A percentile compares a stretch with the other conserved stretches of the same genome.
Evolutionary conservation across 2,329 filamentous ascomycete species (phyloP).

Genomic region (Pseudocercospora fijiensis): DNA sequence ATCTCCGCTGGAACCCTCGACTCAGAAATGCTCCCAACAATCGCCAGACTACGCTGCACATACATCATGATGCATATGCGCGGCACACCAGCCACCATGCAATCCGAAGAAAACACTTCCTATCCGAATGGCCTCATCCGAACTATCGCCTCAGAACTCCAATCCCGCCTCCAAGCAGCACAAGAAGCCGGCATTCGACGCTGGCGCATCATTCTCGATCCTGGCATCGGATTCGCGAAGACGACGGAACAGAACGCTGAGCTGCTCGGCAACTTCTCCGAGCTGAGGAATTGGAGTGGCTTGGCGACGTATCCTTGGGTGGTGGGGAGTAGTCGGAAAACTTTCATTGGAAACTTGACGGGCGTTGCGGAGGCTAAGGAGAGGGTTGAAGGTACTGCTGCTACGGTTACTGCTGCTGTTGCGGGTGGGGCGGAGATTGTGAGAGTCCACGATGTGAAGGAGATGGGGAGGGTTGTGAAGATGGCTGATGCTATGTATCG

Average conservation of each 20-base stretch:
- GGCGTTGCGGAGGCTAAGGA: constrained; percentile 69
- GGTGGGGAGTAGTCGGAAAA: constrained; percentile 83
- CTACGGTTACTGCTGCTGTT: constrained; percentile 80
- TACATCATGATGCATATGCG: constrained; percentile 93
- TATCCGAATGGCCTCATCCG: constrained; percentile 69
- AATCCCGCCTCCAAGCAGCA: constrained; percentile 69
- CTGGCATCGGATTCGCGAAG: constrained; percentile 93
- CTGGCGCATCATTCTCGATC: constrained; percentile 94
- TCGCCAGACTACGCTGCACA: constrained; percentile 74
- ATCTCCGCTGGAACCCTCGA: constrained; percentile 82
- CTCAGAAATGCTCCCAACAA: constrained; percentile 74
- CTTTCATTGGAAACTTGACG: constrained; percentile 81
- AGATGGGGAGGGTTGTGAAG: constrained; percentile 80
- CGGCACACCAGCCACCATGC: constrained; percentile 82
- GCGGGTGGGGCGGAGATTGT: constrained; percentile 88
- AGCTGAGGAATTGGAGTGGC: constrained; percentile 55
- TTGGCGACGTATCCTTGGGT: constrained; percentile 79
- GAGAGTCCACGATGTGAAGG: constrained; percentile 82
- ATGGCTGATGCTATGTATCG: constrained; percentile 82
- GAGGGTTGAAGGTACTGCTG: constrained; percentile 81
- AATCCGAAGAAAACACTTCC: constrained; percentile 49
- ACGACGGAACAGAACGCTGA: constrained; percentile 75
- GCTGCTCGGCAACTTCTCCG: constrained; percentile 68
- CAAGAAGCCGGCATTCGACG: constrained; percentile 77
- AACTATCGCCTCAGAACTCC: constrained; percentile 67